phyloP scores from a whole-genome alignment of 2,329 filamentous ascomycete species.

The Alternaria tenuissima region DNA sequence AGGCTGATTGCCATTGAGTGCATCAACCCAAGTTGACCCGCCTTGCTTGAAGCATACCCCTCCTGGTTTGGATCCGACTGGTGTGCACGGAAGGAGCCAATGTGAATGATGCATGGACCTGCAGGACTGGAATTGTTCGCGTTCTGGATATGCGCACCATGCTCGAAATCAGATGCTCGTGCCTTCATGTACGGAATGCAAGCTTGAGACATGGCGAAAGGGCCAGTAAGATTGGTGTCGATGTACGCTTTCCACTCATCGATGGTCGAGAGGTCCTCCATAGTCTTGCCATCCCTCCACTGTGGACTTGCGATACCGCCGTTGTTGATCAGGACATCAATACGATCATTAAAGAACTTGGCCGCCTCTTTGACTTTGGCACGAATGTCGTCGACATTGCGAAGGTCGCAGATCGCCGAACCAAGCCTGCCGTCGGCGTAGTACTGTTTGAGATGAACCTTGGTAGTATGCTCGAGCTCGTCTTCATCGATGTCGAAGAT shows the following conservation, averaged over 20 bases:
- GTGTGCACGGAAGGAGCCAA: conserved; percentile 58
- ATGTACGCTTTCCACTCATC: conserved; percentile 58
- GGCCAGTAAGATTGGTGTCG: conserved; percentile 58
- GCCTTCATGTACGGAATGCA: conserved; percentile 59
- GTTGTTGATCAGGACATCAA: conserved; percentile 53
- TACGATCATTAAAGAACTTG: conserved; percentile 53
- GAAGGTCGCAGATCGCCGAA: conserved; percentile 56
- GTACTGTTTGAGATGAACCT: conserved; percentile 51
- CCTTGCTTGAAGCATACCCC: conserved; percentile 62
- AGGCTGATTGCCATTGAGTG: conserved; percentile 61
- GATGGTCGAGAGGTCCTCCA: conserved; percentile 55
- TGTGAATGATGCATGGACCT: conserved; percentile 58
- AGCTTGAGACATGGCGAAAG: conserved; percentile 58
- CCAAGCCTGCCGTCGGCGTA: conserved; percentile 46
- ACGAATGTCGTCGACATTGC: conserved; percentile 54
- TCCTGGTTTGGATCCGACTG: conserved; percentile 59
- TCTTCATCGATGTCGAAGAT: conserved; percentile 55
- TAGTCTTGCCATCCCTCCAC: conserved; percentile 57
- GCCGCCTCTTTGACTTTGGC: conserved; percentile 53
- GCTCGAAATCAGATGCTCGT: conserved; percentile 30
- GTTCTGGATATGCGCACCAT: conserved; percentile 38
- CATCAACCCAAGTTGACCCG: conserved; percentile 60
- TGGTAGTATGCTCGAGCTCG: conserved; percentile 49
- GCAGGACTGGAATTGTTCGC: conserved; percentile 33
- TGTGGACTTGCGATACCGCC: conserved; percentile 49